Conservation (phyloP, 257 asterid species). For the Galeopsis tetrahit region DNA sequence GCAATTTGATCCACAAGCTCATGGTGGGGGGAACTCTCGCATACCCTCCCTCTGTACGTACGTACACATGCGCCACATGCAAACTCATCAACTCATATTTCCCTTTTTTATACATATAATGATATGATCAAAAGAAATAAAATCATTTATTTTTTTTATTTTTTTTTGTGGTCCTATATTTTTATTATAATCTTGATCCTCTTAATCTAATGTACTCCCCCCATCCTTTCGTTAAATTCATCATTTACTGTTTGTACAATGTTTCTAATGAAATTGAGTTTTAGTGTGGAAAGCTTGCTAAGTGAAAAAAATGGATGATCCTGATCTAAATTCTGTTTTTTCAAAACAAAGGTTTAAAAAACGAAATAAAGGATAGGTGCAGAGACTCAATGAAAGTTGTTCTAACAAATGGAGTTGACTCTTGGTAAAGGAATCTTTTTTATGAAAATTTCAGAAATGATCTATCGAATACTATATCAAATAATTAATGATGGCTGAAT, state of each 20-base stretch:
- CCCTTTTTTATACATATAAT: background rate
- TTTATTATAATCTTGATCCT: background rate
- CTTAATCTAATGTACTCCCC: background rate
- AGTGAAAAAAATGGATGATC: too few species aligned
- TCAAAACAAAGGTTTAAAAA: too few species aligned
- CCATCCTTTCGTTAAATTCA: too few species aligned
- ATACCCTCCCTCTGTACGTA: slow-evolving; percentile 30
- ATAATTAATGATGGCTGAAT: too few species aligned
- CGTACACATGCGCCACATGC: slow-evolving; percentile 55
- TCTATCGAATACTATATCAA: too few species aligned
- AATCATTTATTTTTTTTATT: background rate
- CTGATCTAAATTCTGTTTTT: too few species aligned
- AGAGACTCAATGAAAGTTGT: background rate
- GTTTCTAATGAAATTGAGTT: too few species aligned
- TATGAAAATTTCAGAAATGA: background rate
- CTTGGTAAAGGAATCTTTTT: background rate
- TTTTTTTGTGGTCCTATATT: background rate
- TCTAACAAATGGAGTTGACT: background rate
- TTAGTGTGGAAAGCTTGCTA: too few species aligned
- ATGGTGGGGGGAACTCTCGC: slow-evolving; percentile 30
- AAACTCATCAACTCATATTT: slow-evolving; percentile 37
- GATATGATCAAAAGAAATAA: background rate
- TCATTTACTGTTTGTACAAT: too few species aligned
- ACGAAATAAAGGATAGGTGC: background rate
- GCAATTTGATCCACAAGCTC: slow-evolving; percentile 37